Percentiles rank a stretch among this genome's conserved stretches.
Evolutionary conservation across 768 basidiomycete species (phyloP).

Genomic region (Crepidotus variabilis): DNA sequence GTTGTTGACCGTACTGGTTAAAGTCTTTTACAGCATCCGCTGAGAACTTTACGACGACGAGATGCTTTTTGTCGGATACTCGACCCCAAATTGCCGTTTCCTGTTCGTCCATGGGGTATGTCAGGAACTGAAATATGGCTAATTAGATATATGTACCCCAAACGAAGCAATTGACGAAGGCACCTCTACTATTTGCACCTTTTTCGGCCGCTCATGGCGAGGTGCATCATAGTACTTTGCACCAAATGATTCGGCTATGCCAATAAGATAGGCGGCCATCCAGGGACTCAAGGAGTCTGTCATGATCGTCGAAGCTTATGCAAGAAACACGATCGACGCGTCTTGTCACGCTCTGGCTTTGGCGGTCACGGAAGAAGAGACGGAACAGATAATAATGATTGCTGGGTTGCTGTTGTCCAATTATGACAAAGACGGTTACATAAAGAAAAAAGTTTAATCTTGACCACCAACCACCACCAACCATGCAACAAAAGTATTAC

Average conservation of each 20-base stretch:
- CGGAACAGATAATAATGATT: conserved; percentile 33
- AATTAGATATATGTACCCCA: conserved; percentile 4
- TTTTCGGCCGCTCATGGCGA: conserved; percentile 34
- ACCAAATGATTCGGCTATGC: conserved; percentile 49
- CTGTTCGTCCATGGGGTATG: conserved; percentile 33
- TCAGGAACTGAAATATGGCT: conserved; percentile 45
- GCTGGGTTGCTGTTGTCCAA: not conserved
- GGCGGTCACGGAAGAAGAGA: not conserved
- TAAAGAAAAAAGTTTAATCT: conserved; percentile 21
- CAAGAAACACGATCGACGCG: not conserved
- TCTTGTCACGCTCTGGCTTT: conserved; percentile 2
- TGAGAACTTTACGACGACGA: conserved; percentile 52
- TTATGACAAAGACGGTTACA: conserved; percentile 1
- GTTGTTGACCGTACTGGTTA: conserved; percentile 30
- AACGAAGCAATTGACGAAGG: conserved; percentile 3
- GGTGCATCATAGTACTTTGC: conserved; percentile 36
- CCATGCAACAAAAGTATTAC: not conserved
- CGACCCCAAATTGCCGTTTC: conserved; percentile 56
- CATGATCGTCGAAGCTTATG: conserved; percentile 13
- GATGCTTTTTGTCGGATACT: conserved; percentile 53
- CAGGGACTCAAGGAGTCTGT: conserved; percentile 44
- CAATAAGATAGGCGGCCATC: conserved; percentile 51
- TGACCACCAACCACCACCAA: conserved; percentile 19
- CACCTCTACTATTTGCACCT: conserved; percentile 60
- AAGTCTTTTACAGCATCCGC: conserved; percentile 44